Conservation (phyloP, 768 basidiomycete genomes). For the Cantharellus anzutake region DNA sequence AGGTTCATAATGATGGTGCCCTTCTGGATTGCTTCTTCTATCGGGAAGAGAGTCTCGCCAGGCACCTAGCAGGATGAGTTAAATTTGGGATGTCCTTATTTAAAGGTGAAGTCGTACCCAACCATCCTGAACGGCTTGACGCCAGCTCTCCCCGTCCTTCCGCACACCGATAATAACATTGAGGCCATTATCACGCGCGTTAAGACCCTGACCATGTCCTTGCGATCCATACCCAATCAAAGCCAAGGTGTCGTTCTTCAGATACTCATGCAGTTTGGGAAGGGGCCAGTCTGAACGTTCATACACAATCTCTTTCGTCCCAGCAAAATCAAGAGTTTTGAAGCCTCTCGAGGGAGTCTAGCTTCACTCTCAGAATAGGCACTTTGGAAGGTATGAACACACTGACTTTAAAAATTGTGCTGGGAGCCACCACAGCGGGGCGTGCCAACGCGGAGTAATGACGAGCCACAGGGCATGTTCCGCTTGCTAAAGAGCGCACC, state of each 20-base stretch:
- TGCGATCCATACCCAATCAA: constrained; percentile 98
- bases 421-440: not conserved
- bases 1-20: constrained; percentile 99
- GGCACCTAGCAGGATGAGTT: constrained; percentile 40
- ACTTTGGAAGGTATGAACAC: not conserved
- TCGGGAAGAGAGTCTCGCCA: constrained; percentile 93
- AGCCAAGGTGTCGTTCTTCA: constrained; percentile 98
- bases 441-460: not conserved
- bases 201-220: constrained; percentile 96
- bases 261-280: constrained; percentile 96
- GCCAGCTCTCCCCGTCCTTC: constrained; percentile 93
- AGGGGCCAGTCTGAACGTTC: constrained; percentile 97
- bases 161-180: constrained; percentile 98
- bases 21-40: constrained; percentile 87
- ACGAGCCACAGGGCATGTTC: not conserved
- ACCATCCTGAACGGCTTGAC: constrained; percentile 83
- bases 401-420: not conserved
- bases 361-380: not conserved
- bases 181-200: constrained; percentile 96
- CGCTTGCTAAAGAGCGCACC: not conserved
- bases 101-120: constrained; percentile 38
- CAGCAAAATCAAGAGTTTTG: constrained; percentile 94
- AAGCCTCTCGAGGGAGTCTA: constrained; percentile 39
- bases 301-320: constrained; percentile 81
- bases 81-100: not conserved